Evolutionary conservation across 2,329 filamentous ascomycete species (phyloP).

Genomic region (Epichloe aotearoae): DNA sequence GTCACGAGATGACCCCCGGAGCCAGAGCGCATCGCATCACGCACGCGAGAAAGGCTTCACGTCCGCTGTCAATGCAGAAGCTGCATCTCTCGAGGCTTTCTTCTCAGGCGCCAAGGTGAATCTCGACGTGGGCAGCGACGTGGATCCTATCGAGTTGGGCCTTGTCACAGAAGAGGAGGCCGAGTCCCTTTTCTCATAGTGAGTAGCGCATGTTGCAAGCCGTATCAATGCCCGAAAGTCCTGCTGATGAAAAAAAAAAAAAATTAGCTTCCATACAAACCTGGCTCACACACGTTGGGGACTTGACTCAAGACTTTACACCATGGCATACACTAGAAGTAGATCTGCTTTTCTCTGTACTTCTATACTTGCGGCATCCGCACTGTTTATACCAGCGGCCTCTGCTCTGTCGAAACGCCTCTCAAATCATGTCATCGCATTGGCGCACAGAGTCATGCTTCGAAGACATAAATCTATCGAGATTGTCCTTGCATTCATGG

Average conservation of each 20-base stretch:
- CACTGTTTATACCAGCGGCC: slow-evolving; percentile 51
- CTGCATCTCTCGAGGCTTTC: slow-evolving; percentile 42
- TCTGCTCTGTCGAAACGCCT: slow-evolving; percentile 52
- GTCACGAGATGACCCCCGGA: slow-evolving; percentile 24
- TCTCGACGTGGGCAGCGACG: slow-evolving; percentile 47
- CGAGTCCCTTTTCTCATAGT: slow-evolving; percentile 51
- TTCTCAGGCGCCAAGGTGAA: slow-evolving; percentile 52
- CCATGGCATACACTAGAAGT: slow-evolving; percentile 48
- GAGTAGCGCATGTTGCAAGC: slow-evolving; percentile 17
- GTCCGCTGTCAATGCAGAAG: slow-evolving; percentile 14
- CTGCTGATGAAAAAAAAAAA: neutral
- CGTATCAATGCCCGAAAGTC: neutral
- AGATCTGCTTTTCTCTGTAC: slow-evolving; percentile 61
- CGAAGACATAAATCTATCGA: slow-evolving; percentile 56
- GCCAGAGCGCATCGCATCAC: slow-evolving; percentile 15
- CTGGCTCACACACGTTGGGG: slow-evolving; percentile 64
- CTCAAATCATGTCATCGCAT: slow-evolving; percentile 47
- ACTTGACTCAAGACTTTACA: slow-evolving; percentile 54
- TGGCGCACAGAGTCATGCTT: slow-evolving; percentile 49
- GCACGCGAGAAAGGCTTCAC: slow-evolving; percentile 4
- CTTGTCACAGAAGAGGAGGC: slow-evolving; percentile 55
- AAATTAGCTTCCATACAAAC: slow-evolving; percentile 49
- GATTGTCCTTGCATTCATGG: slow-evolving; percentile 62
- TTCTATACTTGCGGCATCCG: slow-evolving; percentile 54
- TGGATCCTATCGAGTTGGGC: slow-evolving; percentile 58